phyloP scores from a whole-genome alignment of 345 rosid species.

The Mallotus nudiflorus region DNA sequence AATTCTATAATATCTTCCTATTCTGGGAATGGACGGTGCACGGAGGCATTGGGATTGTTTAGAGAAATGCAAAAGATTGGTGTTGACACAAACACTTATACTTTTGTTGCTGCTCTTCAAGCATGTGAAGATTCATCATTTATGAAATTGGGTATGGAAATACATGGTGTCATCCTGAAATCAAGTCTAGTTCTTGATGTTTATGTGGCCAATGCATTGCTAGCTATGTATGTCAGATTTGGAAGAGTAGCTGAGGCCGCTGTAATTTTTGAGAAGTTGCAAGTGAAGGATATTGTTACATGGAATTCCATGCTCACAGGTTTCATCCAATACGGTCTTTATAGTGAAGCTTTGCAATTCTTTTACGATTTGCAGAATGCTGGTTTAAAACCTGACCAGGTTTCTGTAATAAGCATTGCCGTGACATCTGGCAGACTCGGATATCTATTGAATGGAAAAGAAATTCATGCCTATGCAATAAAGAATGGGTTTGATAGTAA shows the following conservation, averaged over 20 bases:
- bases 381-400: constrained; percentile 55
- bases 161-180: constrained; percentile 67
- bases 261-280: constrained; percentile 19
- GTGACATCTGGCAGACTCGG: constrained; percentile 62
- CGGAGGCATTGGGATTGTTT: constrained; percentile 58
- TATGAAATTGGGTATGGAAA: constrained; percentile 59
- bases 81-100: constrained; percentile 50
- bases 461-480: constrained; percentile 68
- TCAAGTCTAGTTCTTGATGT: constrained; percentile 29
- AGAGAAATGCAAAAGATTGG: constrained; percentile 55
- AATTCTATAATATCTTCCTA: constrained; percentile 73
- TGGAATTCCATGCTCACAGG: constrained; percentile 35
- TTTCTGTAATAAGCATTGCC: constrained; percentile 51
- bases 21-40: constrained; percentile 43
- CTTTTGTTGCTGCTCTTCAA: constrained; percentile 65
- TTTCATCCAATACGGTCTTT: constrained; percentile 39
- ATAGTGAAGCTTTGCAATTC: constrained; percentile 47
- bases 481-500: constrained; percentile 53
- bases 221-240: constrained; percentile 17
- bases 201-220: constrained; percentile 18
- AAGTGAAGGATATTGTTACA: constrained; percentile 16
- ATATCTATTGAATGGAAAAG: constrained; percentile 65
- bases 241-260: constrained; percentile 24
- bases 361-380: constrained; percentile 46
- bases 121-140: constrained; percentile 52